Evolutionary conservation across 306 rosid genomes (phyloP).

Genomic region (Ormosia semicastrata): DNA sequence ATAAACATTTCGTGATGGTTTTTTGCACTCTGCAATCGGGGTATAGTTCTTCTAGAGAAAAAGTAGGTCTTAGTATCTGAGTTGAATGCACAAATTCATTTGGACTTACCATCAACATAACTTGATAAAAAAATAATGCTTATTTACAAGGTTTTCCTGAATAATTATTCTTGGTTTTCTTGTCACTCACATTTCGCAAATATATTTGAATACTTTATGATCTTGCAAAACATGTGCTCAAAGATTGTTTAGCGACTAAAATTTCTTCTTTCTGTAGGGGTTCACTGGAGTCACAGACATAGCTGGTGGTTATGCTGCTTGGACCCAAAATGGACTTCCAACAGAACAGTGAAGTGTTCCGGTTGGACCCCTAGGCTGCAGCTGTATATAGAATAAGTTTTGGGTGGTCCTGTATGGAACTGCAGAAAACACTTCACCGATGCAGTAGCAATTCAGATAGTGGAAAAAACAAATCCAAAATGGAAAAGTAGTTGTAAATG

Average conservation of each 20-base stretch:
- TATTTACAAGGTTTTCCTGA: neutral
- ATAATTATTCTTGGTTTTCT: neutral
- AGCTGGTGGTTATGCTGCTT: conserved; percentile 89
- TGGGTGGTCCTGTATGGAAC: neutral
- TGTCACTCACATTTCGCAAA: neutral
- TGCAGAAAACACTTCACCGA: conserved; percentile 8
- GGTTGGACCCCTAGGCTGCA: conserved; percentile 12
- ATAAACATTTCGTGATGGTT: neutral
- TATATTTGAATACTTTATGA: neutral
- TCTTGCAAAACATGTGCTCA: conserved; percentile 8
- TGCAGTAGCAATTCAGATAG: neutral
- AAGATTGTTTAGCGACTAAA: neutral
- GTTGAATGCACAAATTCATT: neutral
- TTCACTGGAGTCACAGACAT: conserved; percentile 73
- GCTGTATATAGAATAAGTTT: conserved; percentile 33
- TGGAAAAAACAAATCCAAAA: neutral
- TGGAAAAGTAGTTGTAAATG: neutral
- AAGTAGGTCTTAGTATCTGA: neutral
- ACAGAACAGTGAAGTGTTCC: conserved; percentile 44
- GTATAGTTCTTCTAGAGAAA: neutral
- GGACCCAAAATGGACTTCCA: conserved; percentile 79
- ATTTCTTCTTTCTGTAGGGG: conserved; percentile 47
- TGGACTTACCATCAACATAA: neutral
- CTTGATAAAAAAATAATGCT: neutral
- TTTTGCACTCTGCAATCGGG: neutral